These are phyloP conservation scores for Verticillium nubilum DNA, from an alignment of 2,329 filamentous ascomycete genomes.

Conservation along the genomic window DNA sequence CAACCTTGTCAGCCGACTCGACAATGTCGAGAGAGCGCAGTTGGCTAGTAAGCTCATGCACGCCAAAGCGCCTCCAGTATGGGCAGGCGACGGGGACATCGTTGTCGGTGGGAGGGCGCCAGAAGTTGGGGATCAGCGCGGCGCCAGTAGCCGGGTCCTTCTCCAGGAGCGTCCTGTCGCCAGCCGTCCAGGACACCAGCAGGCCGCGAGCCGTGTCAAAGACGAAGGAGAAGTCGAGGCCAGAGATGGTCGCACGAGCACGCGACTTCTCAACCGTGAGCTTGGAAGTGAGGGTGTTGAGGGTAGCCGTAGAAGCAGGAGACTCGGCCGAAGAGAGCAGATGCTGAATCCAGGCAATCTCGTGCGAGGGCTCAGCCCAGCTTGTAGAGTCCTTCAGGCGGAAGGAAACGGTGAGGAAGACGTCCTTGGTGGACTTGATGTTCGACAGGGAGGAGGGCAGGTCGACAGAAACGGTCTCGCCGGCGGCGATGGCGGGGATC, in stretches of 20 bases:
- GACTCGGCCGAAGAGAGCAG: slow-evolving; percentile 25
- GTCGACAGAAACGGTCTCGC: slow-evolving; percentile 25
- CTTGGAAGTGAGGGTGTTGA: slow-evolving; percentile 11
- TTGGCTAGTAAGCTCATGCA: slow-evolving; percentile 39
- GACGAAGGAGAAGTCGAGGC: slow-evolving; percentile 27
- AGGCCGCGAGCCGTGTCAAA: slow-evolving; percentile 41
- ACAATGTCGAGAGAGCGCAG: slow-evolving; percentile 33
- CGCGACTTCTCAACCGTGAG: slow-evolving; percentile 17
- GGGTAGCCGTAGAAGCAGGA: slow-evolving; percentile 9
- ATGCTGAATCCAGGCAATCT: slow-evolving; percentile 49
- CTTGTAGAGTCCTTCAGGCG: slow-evolving; percentile 31
- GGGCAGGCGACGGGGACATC: slow-evolving; percentile 47
- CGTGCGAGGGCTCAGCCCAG: slow-evolving; percentile 49
- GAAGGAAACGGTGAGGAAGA: slow-evolving; percentile 41
- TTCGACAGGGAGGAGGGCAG: slow-evolving; percentile 22
- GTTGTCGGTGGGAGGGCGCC: slow-evolving; percentile 62
- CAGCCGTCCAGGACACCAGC: slow-evolving; percentile 34
- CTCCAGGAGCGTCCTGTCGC: slow-evolving; percentile 27
- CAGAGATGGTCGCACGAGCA: slow-evolving; percentile 20
- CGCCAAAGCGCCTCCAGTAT: slow-evolving; percentile 52
- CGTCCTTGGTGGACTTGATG: slow-evolving; percentile 27
- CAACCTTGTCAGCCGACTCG: slow-evolving; percentile 22
- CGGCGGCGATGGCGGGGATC: slow-evolving; percentile 33
- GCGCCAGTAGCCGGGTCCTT: slow-evolving; percentile 26
- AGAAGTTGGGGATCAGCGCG: slow-evolving; percentile 45